These are phyloP conservation scores for Coemansia javaensis DNA, from an alignment of 192 early-diverging fungal genomes.

Conservation along the genomic window DNA sequence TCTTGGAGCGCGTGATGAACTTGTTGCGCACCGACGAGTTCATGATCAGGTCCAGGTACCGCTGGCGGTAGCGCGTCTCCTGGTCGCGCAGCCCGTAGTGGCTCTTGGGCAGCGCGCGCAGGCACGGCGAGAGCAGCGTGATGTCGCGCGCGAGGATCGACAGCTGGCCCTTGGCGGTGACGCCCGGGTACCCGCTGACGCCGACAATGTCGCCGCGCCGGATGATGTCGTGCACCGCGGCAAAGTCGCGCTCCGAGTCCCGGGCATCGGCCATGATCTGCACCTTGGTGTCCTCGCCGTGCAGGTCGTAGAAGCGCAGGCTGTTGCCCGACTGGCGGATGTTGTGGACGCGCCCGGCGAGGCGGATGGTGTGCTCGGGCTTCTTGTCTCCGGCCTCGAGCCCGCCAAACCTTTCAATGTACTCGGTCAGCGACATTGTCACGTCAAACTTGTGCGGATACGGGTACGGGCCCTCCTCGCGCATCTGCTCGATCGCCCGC, in stretches of 20 bases:
- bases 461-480: constrained; percentile 79
- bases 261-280: constrained; percentile 88
- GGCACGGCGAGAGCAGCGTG: constrained; percentile 84
- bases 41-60: constrained; percentile 99
- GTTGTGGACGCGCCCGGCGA: constrained; percentile 96
- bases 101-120: constrained; percentile 92
- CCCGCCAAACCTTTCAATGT: constrained; percentile 74
- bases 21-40: constrained; percentile 93
- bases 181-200: constrained; percentile 83
- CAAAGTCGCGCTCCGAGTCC: constrained; percentile 66
- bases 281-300: constrained; percentile 87
- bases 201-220: constrained; percentile 97
- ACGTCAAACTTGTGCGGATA: constrained; percentile 99
- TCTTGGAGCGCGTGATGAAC: constrained; percentile 86
- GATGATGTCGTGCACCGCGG: constrained; percentile 72
- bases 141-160: constrained; percentile 91
- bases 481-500: constrained; percentile 76
- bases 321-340: constrained; percentile 84
- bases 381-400: constrained; percentile 65
- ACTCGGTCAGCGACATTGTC: constrained; percentile 73
- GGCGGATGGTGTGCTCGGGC: constrained; percentile 63
- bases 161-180: constrained; percentile 90
- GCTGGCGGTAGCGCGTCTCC: constrained; percentile 94
- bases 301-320: constrained; percentile 94
- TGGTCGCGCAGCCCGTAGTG: constrained; percentile 97